Conservation (phyloP, 2,329 filamentous ascomycete species). For the Bipolaris sorokiniana region DNA sequence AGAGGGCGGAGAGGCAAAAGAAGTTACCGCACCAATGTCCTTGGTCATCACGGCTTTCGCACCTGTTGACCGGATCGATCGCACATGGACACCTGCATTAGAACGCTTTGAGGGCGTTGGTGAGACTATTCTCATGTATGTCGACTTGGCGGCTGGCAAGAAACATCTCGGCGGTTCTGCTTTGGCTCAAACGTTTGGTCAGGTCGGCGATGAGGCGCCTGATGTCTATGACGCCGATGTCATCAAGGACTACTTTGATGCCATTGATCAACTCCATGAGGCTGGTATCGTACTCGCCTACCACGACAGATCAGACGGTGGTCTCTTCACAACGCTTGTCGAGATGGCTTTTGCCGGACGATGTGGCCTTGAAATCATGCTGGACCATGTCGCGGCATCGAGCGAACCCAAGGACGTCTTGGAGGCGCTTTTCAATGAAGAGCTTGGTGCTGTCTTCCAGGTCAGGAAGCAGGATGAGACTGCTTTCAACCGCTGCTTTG, state of each 20-base stretch:
- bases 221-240: constrained; percentile 83
- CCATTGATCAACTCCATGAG: constrained; percentile 72
- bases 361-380: constrained; percentile 82
- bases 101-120: constrained; percentile 84
- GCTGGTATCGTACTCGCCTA: constrained; percentile 83
- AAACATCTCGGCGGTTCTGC: constrained; percentile 89
- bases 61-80: constrained; percentile 78
- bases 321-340: constrained; percentile 84
- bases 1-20: constrained; percentile 69
- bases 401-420: constrained; percentile 70
- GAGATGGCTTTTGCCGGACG: constrained; percentile 99
- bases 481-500: constrained; percentile 87
- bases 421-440: constrained; percentile 90
- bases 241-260: constrained; percentile 90
- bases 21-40: constrained; percentile 90
- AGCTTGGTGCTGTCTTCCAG: constrained; percentile 95
- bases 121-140: constrained; percentile 85
- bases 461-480: constrained; percentile 83
- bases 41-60: constrained; percentile 91
- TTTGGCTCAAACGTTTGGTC: constrained; percentile 84
- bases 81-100: constrained; percentile 93
- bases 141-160: constrained; percentile 83
- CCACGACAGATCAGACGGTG: constrained; percentile 93
- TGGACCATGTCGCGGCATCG: constrained; percentile 72
- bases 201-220: constrained; percentile 82